phyloP scores from a whole-genome alignment of 2,329 filamentous ascomycete genomes.

The Apiospora rasikravindrae region DNA sequence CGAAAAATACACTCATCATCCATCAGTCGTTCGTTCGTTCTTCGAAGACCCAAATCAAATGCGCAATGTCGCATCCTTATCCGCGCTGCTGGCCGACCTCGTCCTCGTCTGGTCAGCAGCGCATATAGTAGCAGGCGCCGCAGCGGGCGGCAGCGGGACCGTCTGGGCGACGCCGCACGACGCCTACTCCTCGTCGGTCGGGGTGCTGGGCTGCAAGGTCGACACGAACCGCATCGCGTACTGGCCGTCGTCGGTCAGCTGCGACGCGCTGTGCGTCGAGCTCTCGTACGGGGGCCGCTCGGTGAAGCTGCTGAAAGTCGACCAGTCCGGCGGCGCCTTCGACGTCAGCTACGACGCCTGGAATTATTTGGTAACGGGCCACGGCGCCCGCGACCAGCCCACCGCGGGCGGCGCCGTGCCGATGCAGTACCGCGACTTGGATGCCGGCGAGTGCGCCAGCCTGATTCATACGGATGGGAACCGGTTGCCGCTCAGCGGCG shows the following conservation, averaged over 20 bases:
- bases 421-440: slow-evolving; percentile 57
- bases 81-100: neutral
- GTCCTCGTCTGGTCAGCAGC: slow-evolving; percentile 7
- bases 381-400: slow-evolving; percentile 52
- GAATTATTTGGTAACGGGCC: slow-evolving; percentile 61
- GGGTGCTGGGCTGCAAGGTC: slow-evolving; percentile 65
- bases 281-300: slow-evolving; percentile 53
- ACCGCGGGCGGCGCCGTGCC: slow-evolving; percentile 53
- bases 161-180: slow-evolving; percentile 59
- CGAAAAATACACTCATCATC: neutral
- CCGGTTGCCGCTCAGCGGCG: slow-evolving; percentile 59
- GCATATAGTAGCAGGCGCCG: neutral
- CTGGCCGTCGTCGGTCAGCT: slow-evolving; percentile 48
- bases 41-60: neutral
- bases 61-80: slow-evolving; percentile 1
- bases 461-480: slow-evolving; percentile 54
- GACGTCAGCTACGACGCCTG: slow-evolving; percentile 60
- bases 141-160: slow-evolving; percentile 30
- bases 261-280: slow-evolving; percentile 62
- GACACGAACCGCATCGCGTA: slow-evolving; percentile 66
- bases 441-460: slow-evolving; percentile 52
- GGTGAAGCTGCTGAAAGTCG: slow-evolving; percentile 63
- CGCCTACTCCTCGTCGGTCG: slow-evolving; percentile 60
- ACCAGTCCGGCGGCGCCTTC: slow-evolving; percentile 54
- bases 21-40: neutral